Base-by-base conservation (phyloP, 192 early-diverging fungal species). In the Ambispora gerdemannii region DNA sequence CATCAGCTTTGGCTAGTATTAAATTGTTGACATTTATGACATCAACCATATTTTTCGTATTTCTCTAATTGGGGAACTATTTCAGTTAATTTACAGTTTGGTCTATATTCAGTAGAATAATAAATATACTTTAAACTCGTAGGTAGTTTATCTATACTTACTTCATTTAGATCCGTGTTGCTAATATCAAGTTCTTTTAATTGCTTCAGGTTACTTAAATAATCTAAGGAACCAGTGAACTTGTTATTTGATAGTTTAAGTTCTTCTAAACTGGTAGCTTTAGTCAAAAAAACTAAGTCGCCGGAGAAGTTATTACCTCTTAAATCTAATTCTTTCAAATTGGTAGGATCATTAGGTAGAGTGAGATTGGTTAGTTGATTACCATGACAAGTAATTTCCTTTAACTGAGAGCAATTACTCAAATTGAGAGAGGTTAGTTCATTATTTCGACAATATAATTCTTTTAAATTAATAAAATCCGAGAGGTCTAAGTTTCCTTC, bases 391-490 rank as follows among this genome's bases (percentile, higher is more conserved):
- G 4, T 6, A 55, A 55, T 4, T 10, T 63, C 2, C 8, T 32
- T 32, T 38, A 63, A n/a, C 4, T 63, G 27, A 2, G 24, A 4
- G 11, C 34, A 63, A 35, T n/a, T 38, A 38, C 30, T 10, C 2
- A 63, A 34, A 63, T 63, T 2, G 8, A 63, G 34, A 63, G 0
- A 4, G 34, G 34, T 36, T 34, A 63, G 3, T 63, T 63, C 38
- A 38, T 63, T 63, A 35, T 32, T 3, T 7, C 1, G 28, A 63
- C 34, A 63, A 36, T 25, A 3, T 33, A 63, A 28, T 19, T 63
- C n/a, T 27, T 63, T 63, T 35, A 63, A 63, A 36, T 63, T 63
- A 63, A 38, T 63, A 63, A 63, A 63, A 38, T 38, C 34, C 17
- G 1, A 10, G 6, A 38, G 2, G 2, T 63, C n/a, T 63, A 63